These are phyloP conservation scores for Urochloa ruziziensis DNA, from an alignment of 176 grass and related monocot genomes.

Conservation along the genomic window DNA sequence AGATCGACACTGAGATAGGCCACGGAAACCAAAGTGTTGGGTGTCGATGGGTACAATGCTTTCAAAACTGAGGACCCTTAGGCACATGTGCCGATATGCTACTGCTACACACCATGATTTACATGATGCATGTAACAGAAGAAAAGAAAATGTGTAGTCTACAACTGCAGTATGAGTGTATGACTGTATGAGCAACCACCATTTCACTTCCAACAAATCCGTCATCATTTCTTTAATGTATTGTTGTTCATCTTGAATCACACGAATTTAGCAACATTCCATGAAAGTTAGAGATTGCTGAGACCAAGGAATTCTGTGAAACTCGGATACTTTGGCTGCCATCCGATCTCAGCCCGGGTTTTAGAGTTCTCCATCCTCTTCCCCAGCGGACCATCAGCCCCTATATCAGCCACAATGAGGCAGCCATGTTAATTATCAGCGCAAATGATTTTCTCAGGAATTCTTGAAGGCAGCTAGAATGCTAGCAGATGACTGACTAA, in stretches of 20 bases:
- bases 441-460: background rate
- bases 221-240: background rate
- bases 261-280: background rate
- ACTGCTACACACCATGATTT: background rate
- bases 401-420: constrained; percentile 16
- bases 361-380: constrained; percentile 84
- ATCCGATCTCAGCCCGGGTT: constrained; percentile 72
- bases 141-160: background rate
- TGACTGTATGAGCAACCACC: background rate
- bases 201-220: background rate
- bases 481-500: background rate
- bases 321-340: constrained; percentile 71
- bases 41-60: no score
- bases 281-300: constrained; percentile 28
- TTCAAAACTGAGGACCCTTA: background rate
- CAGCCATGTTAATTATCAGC: background rate
- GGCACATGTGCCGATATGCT: background rate
- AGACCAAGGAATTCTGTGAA: constrained; percentile 67
- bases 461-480: constrained; percentile 8
- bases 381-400: constrained; percentile 64
- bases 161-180: background rate
- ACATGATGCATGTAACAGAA: background rate
- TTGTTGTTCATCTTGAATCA: background rate
- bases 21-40: no score
- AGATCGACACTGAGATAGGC: no score